Evolutionary conservation across 176 grass and related monocot species (phyloP).

Genomic region (Avena sativa): DNA sequence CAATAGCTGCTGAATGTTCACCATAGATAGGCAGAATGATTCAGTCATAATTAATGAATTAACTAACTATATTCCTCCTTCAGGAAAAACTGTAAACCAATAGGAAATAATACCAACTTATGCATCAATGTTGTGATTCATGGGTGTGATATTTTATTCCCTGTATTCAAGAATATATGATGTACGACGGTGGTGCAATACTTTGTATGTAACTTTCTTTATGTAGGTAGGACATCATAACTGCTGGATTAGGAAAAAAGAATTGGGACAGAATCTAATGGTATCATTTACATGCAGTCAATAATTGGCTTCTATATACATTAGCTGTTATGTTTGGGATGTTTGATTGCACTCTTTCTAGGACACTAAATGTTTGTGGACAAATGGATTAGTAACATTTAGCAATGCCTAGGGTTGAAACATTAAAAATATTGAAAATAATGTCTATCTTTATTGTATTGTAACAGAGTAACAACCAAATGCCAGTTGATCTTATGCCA

Average conservation of each 20-base stretch:
- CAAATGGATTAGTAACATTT: neutral
- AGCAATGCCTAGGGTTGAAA: neutral
- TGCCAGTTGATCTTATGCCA: slow-evolving; percentile 55
- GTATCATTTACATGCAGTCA: neutral
- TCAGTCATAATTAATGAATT: no score
- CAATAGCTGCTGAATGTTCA: neutral
- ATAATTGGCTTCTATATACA: neutral
- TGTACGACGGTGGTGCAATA: neutral
- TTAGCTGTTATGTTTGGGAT: neutral
- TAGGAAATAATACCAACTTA: neutral
- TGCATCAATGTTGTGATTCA: neutral
- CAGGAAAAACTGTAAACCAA: no score
- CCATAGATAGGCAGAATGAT: neutral
- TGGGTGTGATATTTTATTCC: neutral
- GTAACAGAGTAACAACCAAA: slow-evolving; percentile 59
- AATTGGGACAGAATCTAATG: neutral
- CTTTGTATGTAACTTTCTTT: neutral
- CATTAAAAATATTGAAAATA: slow-evolving; percentile 1
- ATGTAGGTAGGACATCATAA: neutral
- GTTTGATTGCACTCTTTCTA: neutral
- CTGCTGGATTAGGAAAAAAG: neutral
- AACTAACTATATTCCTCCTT: no score
- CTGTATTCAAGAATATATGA: neutral
- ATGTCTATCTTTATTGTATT: slow-evolving; percentile 21
- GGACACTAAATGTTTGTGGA: neutral